Percentiles rank a stretch among this genome's conserved stretches.
Evolutionary conservation across 257 asterid species (phyloP).

Genomic region (Nicotiana noctiflora): DNA sequence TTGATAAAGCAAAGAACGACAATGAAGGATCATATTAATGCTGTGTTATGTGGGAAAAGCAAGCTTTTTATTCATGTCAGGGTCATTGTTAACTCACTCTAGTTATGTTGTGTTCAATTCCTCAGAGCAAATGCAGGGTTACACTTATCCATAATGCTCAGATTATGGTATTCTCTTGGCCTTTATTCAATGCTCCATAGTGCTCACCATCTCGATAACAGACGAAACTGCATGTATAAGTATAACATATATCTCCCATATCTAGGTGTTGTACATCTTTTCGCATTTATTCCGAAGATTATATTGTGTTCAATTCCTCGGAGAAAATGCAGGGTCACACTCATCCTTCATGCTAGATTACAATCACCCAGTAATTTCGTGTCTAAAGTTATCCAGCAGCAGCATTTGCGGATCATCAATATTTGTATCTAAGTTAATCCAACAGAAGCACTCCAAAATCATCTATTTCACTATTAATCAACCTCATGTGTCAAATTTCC

Average conservation of each 20-base stretch:
- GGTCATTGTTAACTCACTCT: neutral
- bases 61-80: neutral
- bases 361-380: neutral
- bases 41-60: neutral
- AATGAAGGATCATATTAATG: neutral
- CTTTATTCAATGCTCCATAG: neutral
- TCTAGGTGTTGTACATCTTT: neutral
- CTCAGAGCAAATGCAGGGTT: neutral
- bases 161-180: neutral
- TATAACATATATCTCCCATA: neutral
- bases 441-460: neutral
- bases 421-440: neutral
- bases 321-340: neutral
- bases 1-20: neutral
- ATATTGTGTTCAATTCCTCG: neutral
- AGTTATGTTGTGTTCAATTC: slow-evolving; percentile 3
- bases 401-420: neutral
- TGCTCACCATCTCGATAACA: neutral
- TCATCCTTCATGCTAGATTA: neutral
- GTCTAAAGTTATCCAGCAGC: neutral
- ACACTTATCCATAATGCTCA: neutral
- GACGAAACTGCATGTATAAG: neutral
- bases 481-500: neutral
- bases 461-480: neutral
- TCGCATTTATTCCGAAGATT: neutral